Percentiles rank a stretch among this genome's conserved stretches.
Evolutionary conservation across 2,329 filamentous ascomycete genomes (phyloP).

Genomic region (Microsporum canis): DNA sequence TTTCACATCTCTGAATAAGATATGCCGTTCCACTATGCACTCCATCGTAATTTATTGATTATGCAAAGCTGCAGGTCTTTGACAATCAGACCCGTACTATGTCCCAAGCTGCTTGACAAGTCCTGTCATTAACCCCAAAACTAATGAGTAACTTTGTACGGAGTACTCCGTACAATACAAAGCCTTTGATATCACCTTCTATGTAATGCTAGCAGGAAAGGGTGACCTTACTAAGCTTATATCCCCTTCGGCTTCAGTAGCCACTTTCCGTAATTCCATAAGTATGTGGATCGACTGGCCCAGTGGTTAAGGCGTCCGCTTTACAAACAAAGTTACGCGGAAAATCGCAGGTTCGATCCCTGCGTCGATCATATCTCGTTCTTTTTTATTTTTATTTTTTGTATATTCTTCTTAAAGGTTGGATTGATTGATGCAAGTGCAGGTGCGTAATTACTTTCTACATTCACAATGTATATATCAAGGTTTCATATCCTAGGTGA

Average conservation of each 20-base stretch:
- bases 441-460: no score
- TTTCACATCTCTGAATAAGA: not conserved
- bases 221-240: not conserved
- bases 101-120: not conserved
- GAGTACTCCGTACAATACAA: no score
- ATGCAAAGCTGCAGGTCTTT: not conserved
- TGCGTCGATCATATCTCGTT: conserved; percentile 28
- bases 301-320: conserved; percentile 34
- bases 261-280: not conserved
- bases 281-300: conserved; percentile 25
- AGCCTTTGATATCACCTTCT: not conserved
- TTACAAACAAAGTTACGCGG: conserved; percentile 28
- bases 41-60: not conserved
- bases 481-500: conserved; percentile 25
- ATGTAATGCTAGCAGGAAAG: no score
- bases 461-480: not conserved
- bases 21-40: no score
- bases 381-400: not conserved
- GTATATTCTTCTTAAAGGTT: not conserved
- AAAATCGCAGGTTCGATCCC: conserved; percentile 39
- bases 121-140: not conserved
- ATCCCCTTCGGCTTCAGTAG: not conserved
- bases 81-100: not conserved
- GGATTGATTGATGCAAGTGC: no score
- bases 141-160: not conserved